These are phyloP conservation scores for Asterochloris sp. DNA, from an alignment of 139 green algal species.

Conservation along the genomic window DNA sequence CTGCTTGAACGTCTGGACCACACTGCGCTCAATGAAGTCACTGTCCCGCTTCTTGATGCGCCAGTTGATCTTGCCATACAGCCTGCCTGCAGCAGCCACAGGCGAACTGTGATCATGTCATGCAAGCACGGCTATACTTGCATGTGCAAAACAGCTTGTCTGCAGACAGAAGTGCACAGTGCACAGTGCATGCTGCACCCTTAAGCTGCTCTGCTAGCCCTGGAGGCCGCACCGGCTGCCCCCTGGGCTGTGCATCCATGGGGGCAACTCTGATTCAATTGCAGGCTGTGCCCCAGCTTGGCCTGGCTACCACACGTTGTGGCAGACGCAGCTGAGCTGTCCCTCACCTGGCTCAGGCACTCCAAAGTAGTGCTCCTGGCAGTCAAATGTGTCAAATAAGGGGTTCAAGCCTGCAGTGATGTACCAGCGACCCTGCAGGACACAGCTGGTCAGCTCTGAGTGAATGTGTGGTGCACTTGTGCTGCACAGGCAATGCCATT, in stretches of 20 bases:
- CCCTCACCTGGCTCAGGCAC: slow-evolving; percentile 14
- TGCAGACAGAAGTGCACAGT: no score
- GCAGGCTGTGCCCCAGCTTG: background rate
- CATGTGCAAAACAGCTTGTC: no score
- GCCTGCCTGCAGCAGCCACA: slow-evolving; percentile 21
- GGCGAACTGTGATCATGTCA: no score
- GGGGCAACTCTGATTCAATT: no score
- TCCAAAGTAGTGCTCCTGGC: slow-evolving; percentile 73
- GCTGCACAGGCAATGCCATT: background rate
- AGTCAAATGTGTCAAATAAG: slow-evolving; percentile 87
- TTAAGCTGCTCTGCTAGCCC: no score
- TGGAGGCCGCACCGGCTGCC: no score
- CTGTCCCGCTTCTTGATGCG: slow-evolving; percentile 51
- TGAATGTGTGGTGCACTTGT: no score
- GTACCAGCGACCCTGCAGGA: slow-evolving; percentile 72
- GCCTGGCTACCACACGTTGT: background rate
- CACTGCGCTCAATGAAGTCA: slow-evolving; percentile 73
- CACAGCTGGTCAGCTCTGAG: background rate
- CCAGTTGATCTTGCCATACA: slow-evolving; percentile 79
- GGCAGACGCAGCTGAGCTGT: background rate
- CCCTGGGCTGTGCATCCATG: no score
- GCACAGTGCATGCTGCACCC: no score
- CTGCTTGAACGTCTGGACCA: slow-evolving; percentile 72
- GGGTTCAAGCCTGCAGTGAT: slow-evolving; percentile 84
- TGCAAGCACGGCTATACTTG: no score